phyloP scores from a whole-genome alignment of 441 rosid genomes.

The Aquilaria agallochum region DNA sequence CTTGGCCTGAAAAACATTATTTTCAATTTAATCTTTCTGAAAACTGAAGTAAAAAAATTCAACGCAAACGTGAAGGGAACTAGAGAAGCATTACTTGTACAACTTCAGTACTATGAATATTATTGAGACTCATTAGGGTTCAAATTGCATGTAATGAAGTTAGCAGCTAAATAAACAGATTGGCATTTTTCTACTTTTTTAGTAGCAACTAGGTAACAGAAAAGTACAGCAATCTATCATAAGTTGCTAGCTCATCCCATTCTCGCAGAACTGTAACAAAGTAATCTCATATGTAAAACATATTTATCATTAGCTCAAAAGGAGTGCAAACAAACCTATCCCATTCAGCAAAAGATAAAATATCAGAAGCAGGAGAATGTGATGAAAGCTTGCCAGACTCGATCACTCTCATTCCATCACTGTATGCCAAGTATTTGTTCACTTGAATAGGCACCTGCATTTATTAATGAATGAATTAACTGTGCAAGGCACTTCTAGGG shows the following conservation, averaged over 20 bases:
- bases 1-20: constrained; percentile 53
- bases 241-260: background rate
- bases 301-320: background rate
- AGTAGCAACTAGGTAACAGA: too few relatives aligned
- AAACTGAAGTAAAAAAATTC: too few relatives aligned
- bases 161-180: too few relatives aligned
- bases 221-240: background rate
- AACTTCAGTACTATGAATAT: too few relatives aligned
- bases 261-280: background rate
- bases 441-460: constrained; percentile 79
- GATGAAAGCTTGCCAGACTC: constrained; percentile 58
- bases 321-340: constrained; percentile 46
- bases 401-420: constrained; percentile 80
- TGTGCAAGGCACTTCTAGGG: too few relatives aligned
- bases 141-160: too few relatives aligned
- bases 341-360: constrained; percentile 66
- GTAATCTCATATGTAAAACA: too few relatives aligned
- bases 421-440: constrained; percentile 82
- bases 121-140: too few relatives aligned
- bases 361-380: constrained; percentile 60
- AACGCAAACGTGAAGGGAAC: too few relatives aligned
- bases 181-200: too few relatives aligned
- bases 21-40: background rate
- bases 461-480: background rate
- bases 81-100: too few relatives aligned